Conservation (phyloP, 805 yeast species). For the Metschnikowia matae region DNA sequence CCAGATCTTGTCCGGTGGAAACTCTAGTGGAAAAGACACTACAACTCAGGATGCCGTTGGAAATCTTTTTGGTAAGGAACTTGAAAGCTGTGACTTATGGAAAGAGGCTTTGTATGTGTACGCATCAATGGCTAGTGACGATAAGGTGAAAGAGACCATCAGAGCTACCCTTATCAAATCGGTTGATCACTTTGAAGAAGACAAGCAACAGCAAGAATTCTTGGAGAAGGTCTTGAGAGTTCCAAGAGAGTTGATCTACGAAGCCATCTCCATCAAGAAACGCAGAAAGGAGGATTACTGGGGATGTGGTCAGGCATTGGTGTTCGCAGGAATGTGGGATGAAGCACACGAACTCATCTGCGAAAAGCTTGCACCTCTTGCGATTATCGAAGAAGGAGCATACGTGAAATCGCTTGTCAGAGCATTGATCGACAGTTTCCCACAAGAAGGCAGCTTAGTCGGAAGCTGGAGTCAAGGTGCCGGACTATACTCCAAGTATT, state of each 20-base stretch:
- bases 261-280: constrained; percentile 58
- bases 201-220: constrained; percentile 28
- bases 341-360: constrained; percentile 63
- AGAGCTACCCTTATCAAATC: constrained; percentile 31
- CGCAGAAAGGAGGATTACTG: constrained; percentile 48
- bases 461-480: constrained; percentile 56
- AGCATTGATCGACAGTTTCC: constrained; percentile 41
- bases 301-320: constrained; percentile 56
- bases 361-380: constrained; percentile 64
- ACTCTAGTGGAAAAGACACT: constrained; percentile 7
- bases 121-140: constrained; percentile 52
- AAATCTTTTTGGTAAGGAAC: constrained; percentile 42
- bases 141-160: constrained; percentile 39
- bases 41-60: constrained; percentile 24
- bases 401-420: constrained; percentile 34
- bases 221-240: constrained; percentile 41
- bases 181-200: constrained; percentile 24
- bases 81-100: constrained; percentile 46
- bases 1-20: constrained; percentile 33
- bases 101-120: constrained; percentile 61
- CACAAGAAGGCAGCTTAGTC: constrained; percentile 34
- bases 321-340: constrained; percentile 55
- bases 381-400: constrained; percentile 49
- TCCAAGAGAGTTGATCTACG: constrained; percentile 47
- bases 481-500: constrained; percentile 51